A percentile compares a stretch with the other conserved stretches of the same genome.
phyloP scores from a whole-genome alignment of 768 basidiomycete species.

The Leccinellum rugosiceps region DNA sequence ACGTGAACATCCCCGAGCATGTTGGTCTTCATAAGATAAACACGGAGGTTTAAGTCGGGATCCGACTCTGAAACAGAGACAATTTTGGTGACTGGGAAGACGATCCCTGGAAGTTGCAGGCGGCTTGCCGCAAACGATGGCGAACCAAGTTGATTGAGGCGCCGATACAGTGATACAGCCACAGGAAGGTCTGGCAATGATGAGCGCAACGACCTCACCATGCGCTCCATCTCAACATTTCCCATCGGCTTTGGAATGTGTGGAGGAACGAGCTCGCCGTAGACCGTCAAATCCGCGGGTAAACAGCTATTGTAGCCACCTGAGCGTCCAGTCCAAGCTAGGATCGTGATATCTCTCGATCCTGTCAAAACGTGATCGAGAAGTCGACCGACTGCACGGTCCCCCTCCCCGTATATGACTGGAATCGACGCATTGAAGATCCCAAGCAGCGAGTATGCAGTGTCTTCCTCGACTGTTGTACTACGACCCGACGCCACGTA shows the following conservation, averaged over 20 bases:
- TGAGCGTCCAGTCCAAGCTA: not conserved
- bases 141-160: not conserved
- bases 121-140: not conserved
- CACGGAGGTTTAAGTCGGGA: not conserved
- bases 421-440: not conserved
- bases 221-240: not conserved
- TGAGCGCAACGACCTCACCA: not conserved
- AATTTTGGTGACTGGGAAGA: not conserved
- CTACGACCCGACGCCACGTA: not conserved
- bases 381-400: not conserved
- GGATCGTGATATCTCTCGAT: not conserved
- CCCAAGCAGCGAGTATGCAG: not conserved
- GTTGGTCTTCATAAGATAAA: not conserved
- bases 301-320: not conserved
- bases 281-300: not conserved
- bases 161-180: not conserved
- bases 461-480: not conserved
- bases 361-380: not conserved
- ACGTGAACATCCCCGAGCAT: not conserved
- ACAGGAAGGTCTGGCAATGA: not conserved
- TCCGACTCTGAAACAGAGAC: not conserved
- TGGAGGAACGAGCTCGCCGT: not conserved
- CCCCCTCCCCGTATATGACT: not conserved
- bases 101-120: not conserved
- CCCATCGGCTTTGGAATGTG: not conserved